A percentile compares a stretch with the other conserved stretches of the same genome.
Conservation (phyloP, 2,329 filamentous ascomycete genomes). For the Fusarium drepaniforme region DNA sequence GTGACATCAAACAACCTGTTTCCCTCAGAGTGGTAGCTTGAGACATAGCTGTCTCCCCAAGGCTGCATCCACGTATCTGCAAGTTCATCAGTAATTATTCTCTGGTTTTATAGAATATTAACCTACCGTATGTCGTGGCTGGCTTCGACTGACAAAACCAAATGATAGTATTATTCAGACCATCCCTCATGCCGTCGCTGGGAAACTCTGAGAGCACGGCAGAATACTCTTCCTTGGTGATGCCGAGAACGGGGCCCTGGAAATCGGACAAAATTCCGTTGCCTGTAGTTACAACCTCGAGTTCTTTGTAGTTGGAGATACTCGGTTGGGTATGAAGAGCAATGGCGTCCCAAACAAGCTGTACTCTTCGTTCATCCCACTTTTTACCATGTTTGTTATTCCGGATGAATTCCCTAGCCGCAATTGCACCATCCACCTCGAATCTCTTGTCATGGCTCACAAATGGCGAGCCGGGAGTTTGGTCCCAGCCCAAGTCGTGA, state of each 20-base stretch:
- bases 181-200: slow-evolving; percentile 4
- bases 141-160: slow-evolving; percentile 21
- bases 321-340: slow-evolving; percentile 18
- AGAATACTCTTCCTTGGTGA: not conserved
- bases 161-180: slow-evolving; percentile 17
- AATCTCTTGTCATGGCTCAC: slow-evolving; percentile 14
- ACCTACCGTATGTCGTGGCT: slow-evolving; percentile 13
- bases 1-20: slow-evolving; percentile 10
- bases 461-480: slow-evolving; percentile 3
- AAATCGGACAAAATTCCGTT: slow-evolving; percentile 21
- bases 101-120: too few species aligned
- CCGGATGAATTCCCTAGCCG: slow-evolving; percentile 9
- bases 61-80: slow-evolving; percentile 23
- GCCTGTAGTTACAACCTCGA: slow-evolving; percentile 9
- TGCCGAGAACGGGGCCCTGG: not conserved
- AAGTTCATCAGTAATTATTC: not conserved
- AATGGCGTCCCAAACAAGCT: slow-evolving; percentile 22
- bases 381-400: slow-evolving; percentile 1
- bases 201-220: not conserved
- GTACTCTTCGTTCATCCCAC: slow-evolving; percentile 2
- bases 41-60: slow-evolving; percentile 21
- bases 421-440: slow-evolving; percentile 22
- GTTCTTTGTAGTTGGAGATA: slow-evolving; percentile 20
- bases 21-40: not conserved
- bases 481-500: slow-evolving; percentile 28